Percentiles rank a stretch among this genome's conserved stretches.
These are phyloP conservation scores for Talaromyces rugulosus DNA, from an alignment of 2,329 filamentous ascomycete genomes.

Conservation along the genomic window DNA sequence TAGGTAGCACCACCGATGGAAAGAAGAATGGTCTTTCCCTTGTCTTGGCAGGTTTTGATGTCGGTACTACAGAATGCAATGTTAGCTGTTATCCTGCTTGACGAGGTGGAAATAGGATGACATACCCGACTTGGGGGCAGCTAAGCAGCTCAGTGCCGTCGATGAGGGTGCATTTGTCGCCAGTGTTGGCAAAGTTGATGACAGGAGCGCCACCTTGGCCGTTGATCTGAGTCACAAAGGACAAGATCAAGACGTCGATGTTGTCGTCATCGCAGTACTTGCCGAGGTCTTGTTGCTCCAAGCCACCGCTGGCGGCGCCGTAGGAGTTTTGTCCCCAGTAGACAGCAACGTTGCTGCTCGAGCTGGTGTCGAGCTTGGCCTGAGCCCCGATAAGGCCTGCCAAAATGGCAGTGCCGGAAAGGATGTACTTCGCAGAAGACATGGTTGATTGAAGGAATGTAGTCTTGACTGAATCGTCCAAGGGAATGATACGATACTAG, in stretches of 20 bases:
- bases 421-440: constrained; percentile 10
- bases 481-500: constrained; percentile 6
- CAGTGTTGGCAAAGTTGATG: constrained; percentile 62
- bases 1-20: constrained; percentile 70
- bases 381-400: constrained; percentile 28
- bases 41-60: constrained; percentile 57
- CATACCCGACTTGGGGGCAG: constrained; percentile 63
- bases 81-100: neutral
- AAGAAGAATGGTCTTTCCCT: constrained; percentile 67
- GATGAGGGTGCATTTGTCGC: constrained; percentile 59
- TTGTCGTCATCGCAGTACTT: constrained; percentile 52
- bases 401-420: constrained; percentile 14
- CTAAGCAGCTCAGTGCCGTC: constrained; percentile 54
- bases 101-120: neutral
- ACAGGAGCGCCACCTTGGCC: constrained; percentile 47
- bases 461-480: neutral
- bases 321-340: constrained; percentile 70
- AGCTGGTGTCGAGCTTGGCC: constrained; percentile 43
- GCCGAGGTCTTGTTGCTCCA: constrained; percentile 53
- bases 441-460: constrained; percentile 2
- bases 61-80: constrained; percentile 33
- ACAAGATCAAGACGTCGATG: constrained; percentile 20
- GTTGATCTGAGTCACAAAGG: constrained; percentile 33
- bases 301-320: constrained; percentile 39
- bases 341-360: constrained; percentile 54